phyloP scores from a whole-genome alignment of 228 moss, liverwort and hornwort genomes.

The Sphagnum magellanicum region DNA sequence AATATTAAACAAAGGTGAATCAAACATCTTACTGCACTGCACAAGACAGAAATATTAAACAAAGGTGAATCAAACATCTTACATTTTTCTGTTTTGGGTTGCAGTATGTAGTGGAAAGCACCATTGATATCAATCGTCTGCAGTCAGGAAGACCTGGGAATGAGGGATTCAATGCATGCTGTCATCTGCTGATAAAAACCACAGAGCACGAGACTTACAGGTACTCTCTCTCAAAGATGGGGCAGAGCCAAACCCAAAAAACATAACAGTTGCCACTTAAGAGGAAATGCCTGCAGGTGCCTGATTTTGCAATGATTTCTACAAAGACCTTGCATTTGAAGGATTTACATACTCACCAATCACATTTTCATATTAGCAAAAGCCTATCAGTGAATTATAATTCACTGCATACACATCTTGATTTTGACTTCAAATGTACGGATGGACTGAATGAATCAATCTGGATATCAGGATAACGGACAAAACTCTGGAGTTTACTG shows the following conservation, averaged over 20 bases:
- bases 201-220: slow-evolving; percentile 61
- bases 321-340: too few relatives aligned
- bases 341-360: too few relatives aligned
- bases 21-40: not conserved
- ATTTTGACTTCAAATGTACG: not conserved
- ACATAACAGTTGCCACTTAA: too few relatives aligned
- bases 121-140: slow-evolving; percentile 21
- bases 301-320: not conserved
- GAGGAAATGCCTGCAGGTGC: not conserved
- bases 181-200: slow-evolving; percentile 52
- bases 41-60: not conserved
- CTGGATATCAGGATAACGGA: slow-evolving; percentile 30
- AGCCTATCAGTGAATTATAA: too few relatives aligned
- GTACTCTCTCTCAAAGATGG: slow-evolving; percentile 10
- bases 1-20: not conserved
- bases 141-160: slow-evolving; percentile 38
- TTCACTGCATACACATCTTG: not conserved
- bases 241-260: too few relatives aligned
- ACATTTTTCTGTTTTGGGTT: slow-evolving; percentile 2
- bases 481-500: slow-evolving; percentile 28
- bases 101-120: slow-evolving; percentile 62
- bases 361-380: too few relatives aligned
- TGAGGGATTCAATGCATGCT: slow-evolving; percentile 60
- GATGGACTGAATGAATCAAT: not conserved
- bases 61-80: not conserved